Evolutionary conservation across 108 stramenopile genomes (phyloP).

Genomic region (Seminavis robusta): DNA sequence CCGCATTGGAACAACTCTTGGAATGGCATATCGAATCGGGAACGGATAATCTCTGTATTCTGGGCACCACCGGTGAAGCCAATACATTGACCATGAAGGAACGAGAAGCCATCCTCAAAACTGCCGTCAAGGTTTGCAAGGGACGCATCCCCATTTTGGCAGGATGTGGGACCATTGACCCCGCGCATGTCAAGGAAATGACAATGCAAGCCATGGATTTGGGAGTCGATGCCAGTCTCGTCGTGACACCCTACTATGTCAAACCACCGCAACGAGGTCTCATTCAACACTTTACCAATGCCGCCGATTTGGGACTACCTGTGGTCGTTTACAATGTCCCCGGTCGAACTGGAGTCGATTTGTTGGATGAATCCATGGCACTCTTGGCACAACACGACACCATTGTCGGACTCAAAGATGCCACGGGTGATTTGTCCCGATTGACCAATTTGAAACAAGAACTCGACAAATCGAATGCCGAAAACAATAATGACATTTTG

Average conservation of each 20-base stretch:
- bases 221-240: conserved; percentile 77
- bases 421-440: conserved; percentile 62
- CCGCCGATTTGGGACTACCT: conserved; percentile 73
- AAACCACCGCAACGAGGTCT: conserved; percentile 81
- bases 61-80: conserved; percentile 85
- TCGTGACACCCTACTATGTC: conserved; percentile 88
- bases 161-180: conserved; percentile 74
- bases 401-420: conserved; percentile 78
- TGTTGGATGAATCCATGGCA: conserved; percentile 53
- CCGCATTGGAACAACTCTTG: conserved; percentile 42
- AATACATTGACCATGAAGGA: conserved; percentile 53
- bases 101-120: conserved; percentile 48
- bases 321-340: conserved; percentile 86
- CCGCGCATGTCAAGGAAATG: conserved; percentile 45
- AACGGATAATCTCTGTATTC: conserved; percentile 73
- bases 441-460: conserved; percentile 31
- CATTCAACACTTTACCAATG: conserved; percentile 53
- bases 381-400: conserved; percentile 41
- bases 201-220: conserved; percentile 63
- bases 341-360: conserved; percentile 51
- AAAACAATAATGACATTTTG: conserved; percentile 39
- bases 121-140: conserved; percentile 51
- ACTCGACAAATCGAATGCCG: neutral
- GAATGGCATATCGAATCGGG: conserved; percentile 59
- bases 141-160: conserved; percentile 57